Percentiles rank a stretch among this genome's conserved stretches.
Conservation (phyloP, 345 rosid species). For the Turnera subulata region DNA sequence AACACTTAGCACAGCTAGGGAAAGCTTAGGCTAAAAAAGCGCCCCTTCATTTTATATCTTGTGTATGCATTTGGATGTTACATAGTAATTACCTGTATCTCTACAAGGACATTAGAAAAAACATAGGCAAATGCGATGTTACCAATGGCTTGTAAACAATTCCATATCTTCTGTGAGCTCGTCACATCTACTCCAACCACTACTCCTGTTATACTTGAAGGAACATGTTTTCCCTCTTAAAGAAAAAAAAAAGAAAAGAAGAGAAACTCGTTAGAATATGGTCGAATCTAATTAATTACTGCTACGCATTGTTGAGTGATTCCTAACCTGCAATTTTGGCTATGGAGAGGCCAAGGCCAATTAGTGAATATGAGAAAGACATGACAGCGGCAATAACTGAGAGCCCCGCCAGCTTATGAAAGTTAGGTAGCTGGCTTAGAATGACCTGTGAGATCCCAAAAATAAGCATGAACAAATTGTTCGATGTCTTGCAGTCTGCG, state of each 20-base stretch:
- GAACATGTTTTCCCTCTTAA: conserved; percentile 21
- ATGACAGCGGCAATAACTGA: conserved; percentile 19
- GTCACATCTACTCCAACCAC: conserved; percentile 29
- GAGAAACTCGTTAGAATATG: no score
- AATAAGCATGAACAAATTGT: conserved; percentile 18
- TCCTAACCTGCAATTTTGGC: conserved; percentile 21
- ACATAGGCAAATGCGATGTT: conserved; percentile 21
- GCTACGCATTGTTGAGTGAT: no score
- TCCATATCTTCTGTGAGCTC: conserved; percentile 28
- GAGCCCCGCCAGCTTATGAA: conserved; percentile 23
- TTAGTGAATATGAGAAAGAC: conserved; percentile 24
- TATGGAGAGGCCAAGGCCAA: conserved; percentile 23
- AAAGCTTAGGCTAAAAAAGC: no score
- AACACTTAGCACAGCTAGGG: no score
- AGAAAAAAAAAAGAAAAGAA: not conserved
- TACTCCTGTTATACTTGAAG: conserved; percentile 40
- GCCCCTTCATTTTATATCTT: no score
- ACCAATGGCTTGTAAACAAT: conserved; percentile 17
- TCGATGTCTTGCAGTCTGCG: conserved; percentile 22
- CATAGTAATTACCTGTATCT: conserved; percentile 20
- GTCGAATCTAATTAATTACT: no score
- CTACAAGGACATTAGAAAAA: conserved; percentile 11
- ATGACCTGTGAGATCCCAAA: conserved; percentile 17
- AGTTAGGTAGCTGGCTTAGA: conserved; percentile 17
- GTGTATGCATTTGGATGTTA: not conserved